Base-by-base conservation (phyloP, 257 asterid genomes). In the Galeopsis tetrahit region DNA sequence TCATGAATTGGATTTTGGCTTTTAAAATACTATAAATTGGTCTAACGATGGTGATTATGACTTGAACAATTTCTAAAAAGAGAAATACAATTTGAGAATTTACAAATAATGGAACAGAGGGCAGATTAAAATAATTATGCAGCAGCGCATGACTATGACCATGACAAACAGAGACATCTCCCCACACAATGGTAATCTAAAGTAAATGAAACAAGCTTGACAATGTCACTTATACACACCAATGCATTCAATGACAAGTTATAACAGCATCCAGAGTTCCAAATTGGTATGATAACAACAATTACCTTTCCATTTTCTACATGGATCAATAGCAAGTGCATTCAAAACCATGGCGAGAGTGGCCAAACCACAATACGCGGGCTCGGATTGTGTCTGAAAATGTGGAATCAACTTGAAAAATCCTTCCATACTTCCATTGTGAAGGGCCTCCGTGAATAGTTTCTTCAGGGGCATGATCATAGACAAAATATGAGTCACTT, bases 311-410 rank as follows among this genome's bases (percentile, higher is more conserved):
- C 96, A 90, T 74, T 88, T 88, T 77, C 90, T 70, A 68, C 94
- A 79, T 0, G 96, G 96, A 83, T 90, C 95, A 65, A 90, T 83
- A 68, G 92, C 85, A 61, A 90, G 96, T 15, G 96, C 92, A 85
- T 90, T 90, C 87, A 88, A 75, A 68, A 90, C 88, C 96, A 88
- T 84, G 7, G 92, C 78, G 66, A 90, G 89, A 75, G 87, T 83
- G 46, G 96, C 90, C 79, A 90, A 77, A 52, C 96, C 96, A 79
- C 96, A 90, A 66, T 83, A 90, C 10, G 95, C 86, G 43, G 92
- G 95, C 71, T 90, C 96, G 21, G 95, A 84, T 75, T 90, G 96
- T 61, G 95, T 90, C 80, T 88, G 96, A 73, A 86, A 90, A 80
- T 83, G 73, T 40, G 92, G 77, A 17, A 90, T 85, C 86, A 90